phyloP scores from a whole-genome alignment of 2,329 filamentous ascomycete species.

The Ophiostoma ulmi region DNA sequence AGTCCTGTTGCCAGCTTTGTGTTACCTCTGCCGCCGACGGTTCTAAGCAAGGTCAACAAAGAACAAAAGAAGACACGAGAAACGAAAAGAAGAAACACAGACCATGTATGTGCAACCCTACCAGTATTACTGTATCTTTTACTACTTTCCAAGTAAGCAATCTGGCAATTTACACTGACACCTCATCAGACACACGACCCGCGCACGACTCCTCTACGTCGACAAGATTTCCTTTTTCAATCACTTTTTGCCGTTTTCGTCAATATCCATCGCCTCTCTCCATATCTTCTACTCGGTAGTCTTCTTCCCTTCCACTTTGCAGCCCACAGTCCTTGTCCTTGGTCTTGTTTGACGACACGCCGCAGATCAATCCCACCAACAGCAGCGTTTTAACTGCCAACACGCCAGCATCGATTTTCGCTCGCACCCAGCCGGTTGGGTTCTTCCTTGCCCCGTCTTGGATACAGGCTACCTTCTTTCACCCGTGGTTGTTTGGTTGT shows the following conservation, averaged over 20 bases:
- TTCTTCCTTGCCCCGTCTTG: background rate
- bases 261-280: background rate
- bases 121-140: background rate
- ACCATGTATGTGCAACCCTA: background rate
- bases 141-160: background rate
- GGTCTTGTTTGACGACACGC: background rate
- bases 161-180: background rate
- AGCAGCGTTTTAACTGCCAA: background rate
- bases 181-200: background rate
- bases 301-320: background rate
- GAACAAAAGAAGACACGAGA: background rate
- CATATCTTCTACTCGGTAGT: background rate
- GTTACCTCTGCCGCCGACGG: background rate
- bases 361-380: background rate
- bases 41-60: background rate
- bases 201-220: background rate
- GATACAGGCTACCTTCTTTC: background rate
- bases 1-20: background rate
- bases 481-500: background rate
- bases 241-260: slow-evolving; percentile 14
- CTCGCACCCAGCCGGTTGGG: background rate
- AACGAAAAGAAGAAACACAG: background rate
- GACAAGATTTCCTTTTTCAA: slow-evolving; percentile 9
- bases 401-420: background rate
- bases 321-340: background rate